A percentile compares a stretch with the other conserved stretches of the same genome.
These are phyloP conservation scores for Coleophoma eucalyptorum DNA, from an alignment of 2,329 filamentous ascomycete genomes.

Conservation along the genomic window DNA sequence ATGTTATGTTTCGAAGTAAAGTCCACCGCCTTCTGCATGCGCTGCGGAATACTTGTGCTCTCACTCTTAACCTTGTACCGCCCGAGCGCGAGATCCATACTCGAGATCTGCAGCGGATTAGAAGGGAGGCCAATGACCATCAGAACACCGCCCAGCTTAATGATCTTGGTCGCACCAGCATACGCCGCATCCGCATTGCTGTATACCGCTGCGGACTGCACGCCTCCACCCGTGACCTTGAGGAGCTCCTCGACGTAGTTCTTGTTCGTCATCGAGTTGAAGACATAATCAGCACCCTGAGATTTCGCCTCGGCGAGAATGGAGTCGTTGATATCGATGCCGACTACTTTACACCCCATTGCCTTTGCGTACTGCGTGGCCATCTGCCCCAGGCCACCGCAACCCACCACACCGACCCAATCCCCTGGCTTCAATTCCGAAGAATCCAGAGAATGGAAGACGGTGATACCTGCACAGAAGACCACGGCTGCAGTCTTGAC, in stretches of 20 bases:
- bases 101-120: constrained; percentile 30
- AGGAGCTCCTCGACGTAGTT: constrained; percentile 1
- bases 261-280: constrained; percentile 2
- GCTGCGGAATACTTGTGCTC: constrained; percentile 36
- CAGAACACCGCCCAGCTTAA: constrained; percentile 33
- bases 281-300: constrained; percentile 1
- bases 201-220: constrained; percentile 26
- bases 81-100: constrained; percentile 35
- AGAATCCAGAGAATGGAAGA: constrained; percentile 35
- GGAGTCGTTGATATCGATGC: constrained; percentile 6
- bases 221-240: constrained; percentile 2
- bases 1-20: constrained; percentile 38
- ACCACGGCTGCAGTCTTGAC: constrained; percentile 34
- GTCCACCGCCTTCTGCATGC: constrained; percentile 38
- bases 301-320: constrained; percentile 1
- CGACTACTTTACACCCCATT: constrained; percentile 9
- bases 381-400: constrained; percentile 7
- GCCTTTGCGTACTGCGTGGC: constrained; percentile 10
- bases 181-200: constrained; percentile 34
- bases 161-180: constrained; percentile 28
- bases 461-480: constrained; percentile 45
- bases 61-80: constrained; percentile 37
- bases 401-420: constrained; percentile 6
- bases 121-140: constrained; percentile 39
- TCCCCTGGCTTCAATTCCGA: constrained; percentile 31